Conservation (phyloP, 2,329 filamentous ascomycete species). For the Claviceps africana region DNA sequence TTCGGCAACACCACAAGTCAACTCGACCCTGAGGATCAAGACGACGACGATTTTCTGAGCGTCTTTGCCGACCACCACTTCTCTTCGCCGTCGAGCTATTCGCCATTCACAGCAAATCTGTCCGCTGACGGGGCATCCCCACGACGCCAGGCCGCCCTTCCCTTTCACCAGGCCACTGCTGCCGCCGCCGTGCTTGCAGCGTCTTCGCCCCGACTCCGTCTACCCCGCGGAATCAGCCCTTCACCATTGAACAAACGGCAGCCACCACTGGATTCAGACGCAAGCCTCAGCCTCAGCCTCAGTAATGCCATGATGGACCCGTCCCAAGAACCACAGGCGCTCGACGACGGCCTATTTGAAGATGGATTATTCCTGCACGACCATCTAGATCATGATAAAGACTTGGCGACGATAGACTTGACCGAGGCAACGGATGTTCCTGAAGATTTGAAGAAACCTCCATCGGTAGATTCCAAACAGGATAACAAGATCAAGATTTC, state of each 20-base stretch:
- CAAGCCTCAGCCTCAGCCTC: too few species aligned
- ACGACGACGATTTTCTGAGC: slow-evolving; percentile 14
- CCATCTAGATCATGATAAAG: slow-evolving; percentile 6
- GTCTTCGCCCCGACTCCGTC: too few species aligned
- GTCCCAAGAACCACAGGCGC: background rate
- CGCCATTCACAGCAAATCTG: slow-evolving; percentile 12
- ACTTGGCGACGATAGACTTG: slow-evolving; percentile 21
- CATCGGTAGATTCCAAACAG: slow-evolving; percentile 19
- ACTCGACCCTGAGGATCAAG: background rate
- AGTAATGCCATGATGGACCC: background rate
- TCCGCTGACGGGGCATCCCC: background rate
- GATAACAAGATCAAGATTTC: slow-evolving; percentile 39
- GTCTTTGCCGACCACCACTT: slow-evolving; percentile 17
- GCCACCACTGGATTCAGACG: slow-evolving; percentile 9
- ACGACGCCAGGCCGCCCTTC: slow-evolving; percentile 2
- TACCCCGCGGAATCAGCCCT: background rate
- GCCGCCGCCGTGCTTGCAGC: slow-evolving; percentile 5
- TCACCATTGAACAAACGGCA: slow-evolving; percentile 14
- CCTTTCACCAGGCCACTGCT: slow-evolving; percentile 4
- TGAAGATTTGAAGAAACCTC: slow-evolving; percentile 25
- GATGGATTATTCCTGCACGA: slow-evolving; percentile 7
- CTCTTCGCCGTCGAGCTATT: slow-evolving; percentile 24
- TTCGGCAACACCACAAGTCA: background rate
- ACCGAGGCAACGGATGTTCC: slow-evolving; percentile 30
- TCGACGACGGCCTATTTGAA: slow-evolving; percentile 17